phyloP scores from a whole-genome alignment of 768 basidiomycete species.

The Mrakia hoshinonis region DNA sequence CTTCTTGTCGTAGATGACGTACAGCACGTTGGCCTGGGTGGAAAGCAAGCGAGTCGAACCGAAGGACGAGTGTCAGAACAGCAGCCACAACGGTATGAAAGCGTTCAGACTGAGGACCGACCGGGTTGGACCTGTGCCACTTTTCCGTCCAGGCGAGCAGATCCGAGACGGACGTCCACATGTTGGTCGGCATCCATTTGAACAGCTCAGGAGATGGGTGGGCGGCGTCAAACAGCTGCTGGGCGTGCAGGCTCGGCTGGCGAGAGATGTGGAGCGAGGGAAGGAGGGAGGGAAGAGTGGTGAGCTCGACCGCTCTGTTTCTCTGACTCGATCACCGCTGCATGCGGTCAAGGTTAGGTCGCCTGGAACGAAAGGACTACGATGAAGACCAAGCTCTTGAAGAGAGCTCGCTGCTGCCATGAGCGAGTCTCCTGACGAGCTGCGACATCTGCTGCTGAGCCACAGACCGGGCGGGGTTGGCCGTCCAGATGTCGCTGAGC shows the following conservation, averaged over 20 bases:
- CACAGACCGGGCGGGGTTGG: too few relatives aligned
- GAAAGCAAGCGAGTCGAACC: background rate
- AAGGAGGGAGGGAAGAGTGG: background rate
- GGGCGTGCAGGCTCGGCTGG: conserved; percentile 18
- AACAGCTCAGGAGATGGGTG: background rate
- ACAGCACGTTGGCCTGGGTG: conserved; percentile 7
- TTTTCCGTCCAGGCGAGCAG: background rate
- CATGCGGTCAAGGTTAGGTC: too few relatives aligned
- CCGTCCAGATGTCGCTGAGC: too few relatives aligned
- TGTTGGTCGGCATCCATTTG: conserved; percentile 3
- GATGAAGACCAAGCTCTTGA: too few relatives aligned
- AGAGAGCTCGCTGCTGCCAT: too few relatives aligned
- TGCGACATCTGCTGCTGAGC: too few relatives aligned
- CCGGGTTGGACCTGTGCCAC: background rate
- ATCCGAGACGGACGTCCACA: conserved; percentile 2
- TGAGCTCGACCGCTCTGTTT: background rate
- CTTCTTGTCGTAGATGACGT: conserved; percentile 23
- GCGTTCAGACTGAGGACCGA: background rate
- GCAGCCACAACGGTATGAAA: background rate
- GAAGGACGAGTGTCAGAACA: background rate
- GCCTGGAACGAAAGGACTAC: too few relatives aligned
- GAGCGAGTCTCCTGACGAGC: too few relatives aligned
- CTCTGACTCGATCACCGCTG: too few relatives aligned
- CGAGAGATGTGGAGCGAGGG: too few relatives aligned
- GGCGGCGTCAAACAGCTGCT: conserved; percentile 1